phyloP scores from a whole-genome alignment of 108 stramenopile genomes.

The Bacterosira constricta region DNA sequence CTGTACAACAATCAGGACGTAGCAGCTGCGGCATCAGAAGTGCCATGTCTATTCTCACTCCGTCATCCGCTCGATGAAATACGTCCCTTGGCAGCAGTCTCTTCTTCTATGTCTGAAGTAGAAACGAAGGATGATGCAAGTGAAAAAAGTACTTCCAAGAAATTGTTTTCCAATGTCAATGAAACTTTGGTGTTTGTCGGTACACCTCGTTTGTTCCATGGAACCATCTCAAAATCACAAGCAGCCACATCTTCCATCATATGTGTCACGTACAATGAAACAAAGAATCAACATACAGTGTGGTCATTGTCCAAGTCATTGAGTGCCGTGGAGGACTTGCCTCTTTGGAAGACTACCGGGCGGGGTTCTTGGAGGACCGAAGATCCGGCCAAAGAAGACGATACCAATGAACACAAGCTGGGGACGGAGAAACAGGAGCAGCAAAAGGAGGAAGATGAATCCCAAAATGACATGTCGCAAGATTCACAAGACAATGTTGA shows the following conservation, averaged over 20 bases:
- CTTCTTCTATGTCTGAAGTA: not conserved
- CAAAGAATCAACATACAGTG: constrained; percentile 22
- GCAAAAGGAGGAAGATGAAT: no score
- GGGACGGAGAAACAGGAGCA: no score
- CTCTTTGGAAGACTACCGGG: constrained; percentile 50
- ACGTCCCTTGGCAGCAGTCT: constrained; percentile 47
- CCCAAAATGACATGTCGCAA: no score
- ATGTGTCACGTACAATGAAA: constrained; percentile 48
- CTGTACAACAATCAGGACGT: constrained; percentile 7
- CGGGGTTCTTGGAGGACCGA: constrained; percentile 18
- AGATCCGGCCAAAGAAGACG: not conserved
- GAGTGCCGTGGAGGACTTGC: constrained; percentile 14
- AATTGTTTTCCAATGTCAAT: constrained; percentile 49
- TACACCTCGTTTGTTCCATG: constrained; percentile 36
- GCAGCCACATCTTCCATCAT: constrained; percentile 4
- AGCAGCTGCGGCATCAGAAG: not conserved
- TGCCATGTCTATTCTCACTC: constrained; percentile 77
- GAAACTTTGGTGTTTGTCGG: constrained; percentile 73
- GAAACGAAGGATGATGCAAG: not conserved
- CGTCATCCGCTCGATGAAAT: constrained; percentile 81
- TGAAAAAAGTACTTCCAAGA: not conserved
- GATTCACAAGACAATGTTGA: no score
- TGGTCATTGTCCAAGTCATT: constrained; percentile 35
- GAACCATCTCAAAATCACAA: not conserved
- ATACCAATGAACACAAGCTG: not conserved